Conservation (phyloP, 2,329 filamentous ascomycete species). For the Monosporascus sp. region DNA sequence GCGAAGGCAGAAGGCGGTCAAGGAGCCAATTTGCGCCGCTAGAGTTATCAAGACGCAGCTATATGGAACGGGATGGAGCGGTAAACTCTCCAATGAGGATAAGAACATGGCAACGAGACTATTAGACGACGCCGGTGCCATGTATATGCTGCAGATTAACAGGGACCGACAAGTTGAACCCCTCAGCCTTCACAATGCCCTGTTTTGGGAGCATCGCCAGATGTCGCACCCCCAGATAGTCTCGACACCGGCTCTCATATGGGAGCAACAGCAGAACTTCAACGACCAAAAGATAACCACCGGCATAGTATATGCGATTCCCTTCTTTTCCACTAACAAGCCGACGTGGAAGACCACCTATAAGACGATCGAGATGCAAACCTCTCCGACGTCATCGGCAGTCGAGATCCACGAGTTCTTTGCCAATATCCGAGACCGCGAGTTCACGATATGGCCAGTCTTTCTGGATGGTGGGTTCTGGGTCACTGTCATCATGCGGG, state of each 20-base stretch:
- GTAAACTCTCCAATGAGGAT: slow-evolving; percentile 6
- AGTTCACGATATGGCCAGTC: slow-evolving; percentile 18
- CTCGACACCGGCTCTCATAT: slow-evolving; percentile 13
- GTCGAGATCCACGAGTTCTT: slow-evolving; percentile 16
- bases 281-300: background rate
- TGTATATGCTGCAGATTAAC: slow-evolving; percentile 16
- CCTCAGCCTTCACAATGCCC: slow-evolving; percentile 11
- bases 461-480: slow-evolving; percentile 10
- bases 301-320: background rate
- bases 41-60: background rate
- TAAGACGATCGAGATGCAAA: slow-evolving; percentile 3
- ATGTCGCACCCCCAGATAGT: slow-evolving; percentile 7
- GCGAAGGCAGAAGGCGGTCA: background rate
- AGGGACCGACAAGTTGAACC: slow-evolving; percentile 11
- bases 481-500: slow-evolving; percentile 15
- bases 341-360: slow-evolving; percentile 3
- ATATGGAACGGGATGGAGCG: slow-evolving; percentile 16
- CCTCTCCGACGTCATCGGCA: background rate
- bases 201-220: slow-evolving; percentile 23
- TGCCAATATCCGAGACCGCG: slow-evolving; percentile 11
- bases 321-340: slow-evolving; percentile 11
- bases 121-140: slow-evolving; percentile 8
- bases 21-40: background rate
- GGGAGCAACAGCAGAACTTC: background rate
- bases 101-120: slow-evolving; percentile 9